Evolutionary conservation across 352 stramenopile genomes (phyloP).

Genomic region (Globisporangium camurandrum): DNA sequence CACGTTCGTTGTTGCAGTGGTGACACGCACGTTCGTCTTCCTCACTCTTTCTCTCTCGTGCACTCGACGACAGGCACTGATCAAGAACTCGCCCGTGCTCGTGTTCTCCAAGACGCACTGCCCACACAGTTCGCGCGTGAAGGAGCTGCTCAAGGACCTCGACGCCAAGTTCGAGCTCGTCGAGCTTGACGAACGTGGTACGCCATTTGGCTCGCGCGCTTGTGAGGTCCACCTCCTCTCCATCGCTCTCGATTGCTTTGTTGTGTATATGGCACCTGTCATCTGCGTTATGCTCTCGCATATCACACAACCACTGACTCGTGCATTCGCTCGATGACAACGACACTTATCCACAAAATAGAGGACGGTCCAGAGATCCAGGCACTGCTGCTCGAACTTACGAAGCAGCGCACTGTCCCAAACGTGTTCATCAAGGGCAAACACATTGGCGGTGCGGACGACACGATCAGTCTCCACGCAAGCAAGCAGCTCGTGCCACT

Average conservation of each 20-base stretch:
- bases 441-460: conserved; percentile 94
- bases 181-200: conserved; percentile 60
- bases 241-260: too few species aligned
- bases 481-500: conserved; percentile 45
- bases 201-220: not conserved
- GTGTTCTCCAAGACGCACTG: conserved; percentile 97
- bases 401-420: conserved; percentile 93
- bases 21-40: not conserved
- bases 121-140: conserved; percentile 88
- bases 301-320: not conserved
- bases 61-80: conserved; percentile 57
- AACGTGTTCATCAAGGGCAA: conserved; percentile 98
- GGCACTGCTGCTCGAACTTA: conserved; percentile 83
- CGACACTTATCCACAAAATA: conserved; percentile 7
- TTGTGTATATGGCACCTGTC: not conserved
- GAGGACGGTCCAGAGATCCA: conserved; percentile 90
- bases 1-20: not conserved
- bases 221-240: too few species aligned
- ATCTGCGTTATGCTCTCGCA: not conserved
- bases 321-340: not conserved
- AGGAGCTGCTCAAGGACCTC: conserved; percentile 81
- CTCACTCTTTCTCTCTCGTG: not conserved
- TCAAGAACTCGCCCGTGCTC: conserved; percentile 64
- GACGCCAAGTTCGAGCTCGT: conserved; percentile 50
- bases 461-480: conserved; percentile 42